phyloP scores from a whole-genome alignment of 495 filamentous ascomycete genomes.

The Wilcoxina mikolae region DNA sequence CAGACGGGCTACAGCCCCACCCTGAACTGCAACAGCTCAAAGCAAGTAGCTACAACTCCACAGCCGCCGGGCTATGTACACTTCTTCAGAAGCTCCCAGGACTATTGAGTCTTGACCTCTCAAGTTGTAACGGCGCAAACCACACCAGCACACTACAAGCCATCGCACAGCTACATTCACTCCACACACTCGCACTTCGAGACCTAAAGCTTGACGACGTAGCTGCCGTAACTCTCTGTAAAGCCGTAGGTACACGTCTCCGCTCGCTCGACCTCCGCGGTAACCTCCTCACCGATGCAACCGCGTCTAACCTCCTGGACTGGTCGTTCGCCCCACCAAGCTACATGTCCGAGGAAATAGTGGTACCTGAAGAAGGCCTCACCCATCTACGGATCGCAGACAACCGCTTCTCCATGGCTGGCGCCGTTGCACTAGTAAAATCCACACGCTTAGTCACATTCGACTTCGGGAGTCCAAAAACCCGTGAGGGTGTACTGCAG shows the following conservation, averaged over 20 bases:
- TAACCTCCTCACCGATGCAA: conserved; percentile 14
- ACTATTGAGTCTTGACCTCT: conserved; percentile 19
- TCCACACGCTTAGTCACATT: conserved; percentile 12
- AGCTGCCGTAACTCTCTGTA: background rate
- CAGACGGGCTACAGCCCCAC: background rate
- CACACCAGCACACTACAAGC: background rate
- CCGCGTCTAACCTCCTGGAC: conserved; percentile 10
- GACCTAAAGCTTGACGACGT: conserved; percentile 11
- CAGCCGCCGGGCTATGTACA: conserved; percentile 9
- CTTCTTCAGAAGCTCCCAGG: conserved; percentile 11
- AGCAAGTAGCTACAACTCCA: conserved; percentile 1
- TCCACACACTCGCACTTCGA: conserved; percentile 8
- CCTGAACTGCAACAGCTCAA: background rate
- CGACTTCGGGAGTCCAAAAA: conserved; percentile 8
- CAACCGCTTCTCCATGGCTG: conserved; percentile 5
- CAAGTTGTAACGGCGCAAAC: conserved; percentile 9
- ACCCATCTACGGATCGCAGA: conserved; percentile 16
- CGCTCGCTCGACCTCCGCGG: conserved; percentile 13
- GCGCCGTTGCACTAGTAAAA: conserved; percentile 8
- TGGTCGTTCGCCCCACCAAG: conserved; percentile 19
- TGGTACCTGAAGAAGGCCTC: conserved; percentile 1
- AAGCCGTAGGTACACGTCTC: conserved; percentile 8
- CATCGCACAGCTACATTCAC: background rate
- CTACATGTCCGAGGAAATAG: background rate
- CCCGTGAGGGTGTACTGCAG: background rate